phyloP scores from a whole-genome alignment of 192 early-diverging fungal genomes.

The Backusella westeae region DNA sequence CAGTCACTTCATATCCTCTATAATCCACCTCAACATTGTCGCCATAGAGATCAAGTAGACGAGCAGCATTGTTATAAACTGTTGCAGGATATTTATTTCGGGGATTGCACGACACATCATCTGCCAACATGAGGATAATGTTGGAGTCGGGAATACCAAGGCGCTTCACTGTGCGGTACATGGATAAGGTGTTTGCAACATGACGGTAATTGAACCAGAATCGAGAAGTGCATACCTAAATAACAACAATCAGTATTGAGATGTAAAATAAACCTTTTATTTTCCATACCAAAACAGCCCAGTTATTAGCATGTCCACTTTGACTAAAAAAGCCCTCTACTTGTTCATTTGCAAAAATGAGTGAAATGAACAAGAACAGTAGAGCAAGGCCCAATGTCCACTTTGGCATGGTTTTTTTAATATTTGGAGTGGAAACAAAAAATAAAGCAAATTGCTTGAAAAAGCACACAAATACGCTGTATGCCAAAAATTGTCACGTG shows the following conservation, averaged over 20 bases:
- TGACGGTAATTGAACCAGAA: conserved; percentile 99
- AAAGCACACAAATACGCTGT: background rate
- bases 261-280: background rate
- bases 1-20: conserved; percentile 98
- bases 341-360: conserved; percentile 12
- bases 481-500: background rate
- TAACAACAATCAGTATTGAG: background rate
- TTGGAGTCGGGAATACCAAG: conserved; percentile 98
- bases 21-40: conserved; percentile 99
- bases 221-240: conserved; percentile 90
- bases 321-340: conserved; percentile 61
- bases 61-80: conserved; percentile 87
- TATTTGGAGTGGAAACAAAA: background rate
- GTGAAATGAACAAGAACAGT: conserved; percentile 1
- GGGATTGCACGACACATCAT: conserved; percentile 98
- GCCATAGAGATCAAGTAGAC: conserved; percentile 88
- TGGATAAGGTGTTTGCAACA: conserved; percentile 96
- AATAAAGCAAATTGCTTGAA: background rate
- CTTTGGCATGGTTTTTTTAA: background rate
- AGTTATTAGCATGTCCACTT: conserved; percentile 91
- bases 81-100: conserved; percentile 91
- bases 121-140: conserved; percentile 99
- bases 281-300: conserved; percentile 88
- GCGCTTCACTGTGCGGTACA: conserved; percentile 98
- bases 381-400: conserved; percentile 1